A percentile compares a stretch with the other conserved stretches of the same genome.
Conservation (phyloP, 345 rosid species). For the Ceriops decandra region DNA sequence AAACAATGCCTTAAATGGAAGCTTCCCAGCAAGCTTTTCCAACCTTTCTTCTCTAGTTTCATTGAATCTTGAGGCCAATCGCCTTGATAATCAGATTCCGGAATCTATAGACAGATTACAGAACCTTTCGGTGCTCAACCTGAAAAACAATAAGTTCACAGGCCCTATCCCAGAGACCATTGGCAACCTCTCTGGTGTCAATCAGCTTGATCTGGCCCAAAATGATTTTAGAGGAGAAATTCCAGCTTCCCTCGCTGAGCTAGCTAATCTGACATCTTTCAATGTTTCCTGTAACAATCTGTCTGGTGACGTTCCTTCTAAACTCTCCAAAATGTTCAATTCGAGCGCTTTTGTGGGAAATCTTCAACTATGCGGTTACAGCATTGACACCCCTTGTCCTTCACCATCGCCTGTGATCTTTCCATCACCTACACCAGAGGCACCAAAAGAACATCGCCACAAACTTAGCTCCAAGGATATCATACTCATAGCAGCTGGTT, state of each 20-base stretch:
- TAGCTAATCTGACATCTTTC: constrained; percentile 62
- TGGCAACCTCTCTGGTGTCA: constrained; percentile 54
- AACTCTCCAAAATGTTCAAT: constrained; percentile 67
- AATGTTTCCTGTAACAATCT: constrained; percentile 86
- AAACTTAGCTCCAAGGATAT: constrained; percentile 66
- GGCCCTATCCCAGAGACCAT: constrained; percentile 59
- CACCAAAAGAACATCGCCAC: constrained; percentile 30
- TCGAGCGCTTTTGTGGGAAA: constrained; percentile 82
- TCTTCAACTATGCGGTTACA: constrained; percentile 88
- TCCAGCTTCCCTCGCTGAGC: constrained; percentile 50
- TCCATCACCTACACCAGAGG: constrained; percentile 48
- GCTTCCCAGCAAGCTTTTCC: constrained; percentile 55
- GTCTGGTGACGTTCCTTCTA: constrained; percentile 73
- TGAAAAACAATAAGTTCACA: constrained; percentile 51
- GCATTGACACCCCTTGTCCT: constrained; percentile 52
- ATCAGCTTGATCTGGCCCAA: constrained; percentile 55
- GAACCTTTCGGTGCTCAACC: constrained; percentile 57
- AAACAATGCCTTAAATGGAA: constrained; percentile 65
- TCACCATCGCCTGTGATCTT: constrained; percentile 43
- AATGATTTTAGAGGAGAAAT: constrained; percentile 69
- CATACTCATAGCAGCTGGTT: constrained; percentile 67
- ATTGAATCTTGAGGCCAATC: constrained; percentile 54
- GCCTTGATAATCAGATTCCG: constrained; percentile 45
- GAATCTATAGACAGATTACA: constrained; percentile 43
- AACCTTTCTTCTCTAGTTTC: constrained; percentile 51